Conservation (phyloP, 306 rosid genomes). For the Corylus americana region DNA sequence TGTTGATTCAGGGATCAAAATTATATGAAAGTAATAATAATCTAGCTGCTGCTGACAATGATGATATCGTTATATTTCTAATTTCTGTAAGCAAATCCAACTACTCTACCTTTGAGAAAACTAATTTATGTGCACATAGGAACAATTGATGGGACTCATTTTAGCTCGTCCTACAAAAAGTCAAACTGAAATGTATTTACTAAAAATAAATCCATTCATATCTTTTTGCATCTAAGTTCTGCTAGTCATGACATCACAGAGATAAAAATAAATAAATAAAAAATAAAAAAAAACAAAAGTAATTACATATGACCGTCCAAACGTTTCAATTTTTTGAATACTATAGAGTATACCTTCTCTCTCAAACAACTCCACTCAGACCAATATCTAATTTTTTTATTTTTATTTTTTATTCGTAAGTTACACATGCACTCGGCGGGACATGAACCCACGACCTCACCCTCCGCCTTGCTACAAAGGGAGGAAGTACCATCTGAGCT, state of each 20-base stretch:
- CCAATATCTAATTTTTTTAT: not conserved
- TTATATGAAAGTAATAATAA: not conserved
- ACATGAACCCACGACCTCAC: too few species aligned
- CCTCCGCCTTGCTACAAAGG: too few species aligned
- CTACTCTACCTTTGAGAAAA: not conserved
- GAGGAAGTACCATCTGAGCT: too few species aligned
- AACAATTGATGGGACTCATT: not conserved
- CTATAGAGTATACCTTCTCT: not conserved
- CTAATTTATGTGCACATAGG: not conserved
- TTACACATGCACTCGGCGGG: too few species aligned
- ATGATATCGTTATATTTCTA: not conserved
- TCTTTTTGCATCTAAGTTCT: not conserved
- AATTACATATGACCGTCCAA: not conserved
- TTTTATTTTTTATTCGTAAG: too few species aligned
- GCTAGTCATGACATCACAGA: conserved; percentile 2
- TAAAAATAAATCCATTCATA: not conserved
- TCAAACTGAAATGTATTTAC: not conserved
- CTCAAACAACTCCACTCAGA: not conserved
- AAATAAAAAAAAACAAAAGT: not conserved
- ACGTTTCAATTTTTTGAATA: not conserved
- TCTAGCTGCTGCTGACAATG: conserved; percentile 9
- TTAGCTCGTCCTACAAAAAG: not conserved
- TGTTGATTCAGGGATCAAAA: not conserved
- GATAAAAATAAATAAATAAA: not conserved
- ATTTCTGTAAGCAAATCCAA: not conserved